Evolutionary conservation across 2,329 filamentous ascomycete species (phyloP), one percentile per base, ranked within the genome.

Genomic region (Cladophialophora immunda): DNA sequence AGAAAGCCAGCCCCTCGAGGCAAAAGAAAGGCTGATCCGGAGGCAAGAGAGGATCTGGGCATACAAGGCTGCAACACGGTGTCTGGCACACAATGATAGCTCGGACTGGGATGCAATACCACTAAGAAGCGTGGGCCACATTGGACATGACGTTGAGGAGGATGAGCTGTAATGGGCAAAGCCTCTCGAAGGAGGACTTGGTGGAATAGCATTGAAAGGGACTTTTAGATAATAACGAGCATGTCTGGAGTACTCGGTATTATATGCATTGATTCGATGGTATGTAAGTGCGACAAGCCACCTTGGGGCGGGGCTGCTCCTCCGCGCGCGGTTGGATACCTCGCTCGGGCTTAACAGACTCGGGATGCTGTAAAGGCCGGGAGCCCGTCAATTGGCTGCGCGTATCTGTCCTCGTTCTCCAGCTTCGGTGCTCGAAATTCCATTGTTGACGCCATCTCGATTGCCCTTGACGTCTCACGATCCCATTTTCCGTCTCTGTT

Each of bases 61-160:
- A 19, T 73, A 71, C 55, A 30, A 62, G 19, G 68, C 66, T 22
- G 71, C 71, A 29, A 68, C 53, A 47, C 60, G 41, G 15, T 68
- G 67, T 58, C 63, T 73, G 41, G 15, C 58, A 30, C 54, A 58
- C 11, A 66, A 65, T 36, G 68, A 73, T 52, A 62, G 45, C 38
- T 62, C 34, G 9, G 47, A 61, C 27, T 73, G 70, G 71, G 59
- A 69, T 34, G 64, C 60, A 9, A 25, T 71, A n/a, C 32, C 59
- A 19, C 22, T 73, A 30, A 64, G 67, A 38, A 72, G 69, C 56
- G 55, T 67, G 45, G 71, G 71, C 13, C 41, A 64, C n/a, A 41
- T 55, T 25, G 68, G 66, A 15, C 65, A 73, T 41, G 63, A 66
- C 13, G 38, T 65, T 45, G 63, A 64, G 19, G 70, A 73, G 57